Conservation (phyloP, 2,329 filamentous ascomycete genomes). For the Colletotrichum phormii region DNA sequence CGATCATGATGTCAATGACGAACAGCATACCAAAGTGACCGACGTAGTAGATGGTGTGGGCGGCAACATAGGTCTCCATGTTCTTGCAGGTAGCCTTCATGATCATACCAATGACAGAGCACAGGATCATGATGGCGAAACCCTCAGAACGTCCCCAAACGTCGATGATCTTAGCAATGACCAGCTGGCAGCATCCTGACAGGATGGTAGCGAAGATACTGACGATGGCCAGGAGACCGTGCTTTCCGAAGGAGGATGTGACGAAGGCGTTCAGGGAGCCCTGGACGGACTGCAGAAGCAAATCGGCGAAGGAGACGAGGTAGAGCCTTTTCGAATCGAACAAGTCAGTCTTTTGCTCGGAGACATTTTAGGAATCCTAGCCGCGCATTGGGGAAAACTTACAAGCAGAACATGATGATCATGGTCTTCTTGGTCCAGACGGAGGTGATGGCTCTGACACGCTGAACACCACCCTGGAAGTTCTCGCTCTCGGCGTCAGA, state of each 20-base stretch:
- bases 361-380: neutral
- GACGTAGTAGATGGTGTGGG: conserved; percentile 73
- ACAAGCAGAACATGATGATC: conserved; percentile 54
- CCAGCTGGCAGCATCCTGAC: conserved; percentile 51
- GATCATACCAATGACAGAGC: conserved; percentile 65
- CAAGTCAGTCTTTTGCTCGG: neutral
- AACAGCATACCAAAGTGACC: conserved; percentile 60
- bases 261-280: conserved; percentile 56
- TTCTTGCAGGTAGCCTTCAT: conserved; percentile 72
- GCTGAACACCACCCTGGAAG: conserved; percentile 52
- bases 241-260: conserved; percentile 72
- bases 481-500: conserved; percentile 42
- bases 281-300: conserved; percentile 49
- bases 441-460: conserved; percentile 46
- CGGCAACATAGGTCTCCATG: conserved; percentile 69
- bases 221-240: conserved; percentile 74
- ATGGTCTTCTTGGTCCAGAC: conserved; percentile 48
- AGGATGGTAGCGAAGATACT: conserved; percentile 67
- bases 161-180: conserved; percentile 62
- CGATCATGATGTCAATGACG: conserved; percentile 54
- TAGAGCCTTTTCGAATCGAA: conserved; percentile 46
- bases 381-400: conserved; percentile 32
- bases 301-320: conserved; percentile 51
- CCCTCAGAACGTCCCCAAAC: conserved; percentile 61
- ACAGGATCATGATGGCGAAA: conserved; percentile 54